Base-by-base conservation (phyloP, 2,329 filamentous ascomycete genomes). In the Ceratocystis albifundus region DNA sequence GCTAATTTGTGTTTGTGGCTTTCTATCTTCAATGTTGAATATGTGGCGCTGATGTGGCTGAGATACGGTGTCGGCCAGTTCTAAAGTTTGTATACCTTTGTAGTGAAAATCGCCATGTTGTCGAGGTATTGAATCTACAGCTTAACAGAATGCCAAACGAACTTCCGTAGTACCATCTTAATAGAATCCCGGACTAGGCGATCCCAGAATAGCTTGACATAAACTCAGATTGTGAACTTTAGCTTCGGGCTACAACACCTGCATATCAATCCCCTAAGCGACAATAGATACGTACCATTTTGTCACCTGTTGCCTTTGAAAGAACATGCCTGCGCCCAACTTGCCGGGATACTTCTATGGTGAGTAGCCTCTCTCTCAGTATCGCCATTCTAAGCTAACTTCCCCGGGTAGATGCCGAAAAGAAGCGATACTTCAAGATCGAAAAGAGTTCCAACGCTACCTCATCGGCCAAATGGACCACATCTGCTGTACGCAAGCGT, bases 361-460 rank as follows among this genome's bases (percentile, higher is more conserved):
- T 65, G 20, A 62, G 63, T 65, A 3, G 20, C 32, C 28, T 59
- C 8, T 59, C 8, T 36, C 17, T 5, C 28, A 15, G 20, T 15
- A 17, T 22, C 36, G 36, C 10, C 61, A 46, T 3, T 2, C 20
- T 7, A 28, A 7, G 22, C 66, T 67, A 64, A 62, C 62, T 7
- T n/a, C 53, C 30, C 15, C 10, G 28, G 41, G 6, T 65, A 84
- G 83, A 85, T 68, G 64, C 74, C 15, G 79, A 79, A 55, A 88
- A 84, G 73, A 80, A 80, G 46, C 86, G 83, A 69, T 89, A 88
- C 71, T 89, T 88, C 74, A 86, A 84, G 70, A 81, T 89, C 62
- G 82, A 87, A 72, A 80, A 79, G 59, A 78, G 82, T 48, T 78
- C 81, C 65, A 78, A 78, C 17, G 82, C 83, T 0, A 79, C 83